Evolutionary conservation across 2,329 filamentous ascomycete genomes (phyloP).

Genomic region (Cladosporium sp.): DNA sequence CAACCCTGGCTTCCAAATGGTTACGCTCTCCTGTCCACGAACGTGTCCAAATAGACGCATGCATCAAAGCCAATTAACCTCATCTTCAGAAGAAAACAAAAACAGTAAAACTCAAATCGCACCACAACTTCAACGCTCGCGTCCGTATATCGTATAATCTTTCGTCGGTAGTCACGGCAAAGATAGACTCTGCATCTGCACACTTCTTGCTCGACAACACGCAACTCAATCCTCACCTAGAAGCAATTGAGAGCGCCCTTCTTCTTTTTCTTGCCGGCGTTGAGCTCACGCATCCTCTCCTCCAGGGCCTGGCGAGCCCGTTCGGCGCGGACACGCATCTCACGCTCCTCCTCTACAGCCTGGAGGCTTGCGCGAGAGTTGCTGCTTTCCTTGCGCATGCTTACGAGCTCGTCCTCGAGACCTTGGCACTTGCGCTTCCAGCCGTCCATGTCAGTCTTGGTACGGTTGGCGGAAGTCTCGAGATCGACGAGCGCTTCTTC

Average conservation of each 20-base stretch:
- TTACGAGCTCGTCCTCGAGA: conserved; percentile 70
- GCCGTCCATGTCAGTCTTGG: conserved; percentile 83
- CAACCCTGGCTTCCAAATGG: background rate
- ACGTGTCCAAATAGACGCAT: background rate
- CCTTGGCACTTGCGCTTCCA: conserved; percentile 85
- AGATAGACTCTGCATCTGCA: background rate
- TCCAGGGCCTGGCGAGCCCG: conserved; percentile 85
- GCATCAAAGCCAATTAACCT: background rate
- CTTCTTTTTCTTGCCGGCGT: conserved; percentile 84
- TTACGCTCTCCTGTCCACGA: background rate
- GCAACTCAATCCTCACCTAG: conserved; percentile 50
- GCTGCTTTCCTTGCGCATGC: conserved; percentile 61
- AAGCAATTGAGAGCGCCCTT: conserved; percentile 97
- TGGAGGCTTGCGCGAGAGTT: conserved; percentile 68
- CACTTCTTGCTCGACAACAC: background rate
- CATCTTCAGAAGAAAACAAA: background rate
- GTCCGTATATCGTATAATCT: background rate
- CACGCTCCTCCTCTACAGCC: conserved; percentile 93
- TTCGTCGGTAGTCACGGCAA: background rate
- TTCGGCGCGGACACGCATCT: conserved; percentile 87
- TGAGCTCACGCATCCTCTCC: conserved; percentile 75
- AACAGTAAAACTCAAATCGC: background rate
- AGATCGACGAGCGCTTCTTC: conserved; percentile 95
- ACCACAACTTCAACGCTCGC: background rate
- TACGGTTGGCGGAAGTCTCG: conserved; percentile 86